Conservation (phyloP, 1,284 basidiomycete genomes). For the Apiotrichum gracile region DNA sequence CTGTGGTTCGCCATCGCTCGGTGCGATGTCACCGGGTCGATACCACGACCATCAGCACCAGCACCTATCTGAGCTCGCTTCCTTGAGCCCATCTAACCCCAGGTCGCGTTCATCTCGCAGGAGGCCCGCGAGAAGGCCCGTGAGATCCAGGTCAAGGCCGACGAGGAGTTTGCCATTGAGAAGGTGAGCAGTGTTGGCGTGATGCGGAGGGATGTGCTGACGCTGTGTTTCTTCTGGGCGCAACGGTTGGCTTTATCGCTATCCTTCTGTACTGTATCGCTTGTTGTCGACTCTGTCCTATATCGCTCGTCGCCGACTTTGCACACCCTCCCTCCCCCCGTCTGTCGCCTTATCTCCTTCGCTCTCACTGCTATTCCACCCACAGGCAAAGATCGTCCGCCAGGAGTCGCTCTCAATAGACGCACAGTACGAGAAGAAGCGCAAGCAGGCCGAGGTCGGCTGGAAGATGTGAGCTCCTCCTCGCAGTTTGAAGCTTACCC, state of each 20-base stretch:
- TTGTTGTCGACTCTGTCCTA: too few relatives aligned
- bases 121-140: conserved; percentile 92
- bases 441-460: conserved; percentile 81
- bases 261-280: too few relatives aligned
- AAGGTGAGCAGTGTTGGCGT: conserved; percentile 57
- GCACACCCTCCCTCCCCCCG: neutral
- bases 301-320: too few relatives aligned
- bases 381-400: conserved; percentile 87
- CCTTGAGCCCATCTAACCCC: conserved; percentile 8
- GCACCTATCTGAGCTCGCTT: too few relatives aligned
- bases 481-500: neutral
- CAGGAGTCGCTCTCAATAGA: conserved; percentile 90
- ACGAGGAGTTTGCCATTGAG: conserved; percentile 95
- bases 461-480: conserved; percentile 77
- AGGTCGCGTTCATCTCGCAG: conserved; percentile 96
- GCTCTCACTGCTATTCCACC: neutral
- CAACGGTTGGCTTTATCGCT: neutral
- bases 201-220: neutral
- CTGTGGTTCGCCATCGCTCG: too few relatives aligned
- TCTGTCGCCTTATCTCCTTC: too few relatives aligned
- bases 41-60: too few relatives aligned
- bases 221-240: neutral
- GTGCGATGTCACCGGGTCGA: too few relatives aligned
- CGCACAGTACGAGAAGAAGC: conserved; percentile 85
- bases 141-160: conserved; percentile 93